A percentile compares a stretch with the other conserved stretches of the same genome.
Evolutionary conservation across 2,329 filamentous ascomycete genomes (phyloP).

Genomic region (Monosporascus sp.): DNA sequence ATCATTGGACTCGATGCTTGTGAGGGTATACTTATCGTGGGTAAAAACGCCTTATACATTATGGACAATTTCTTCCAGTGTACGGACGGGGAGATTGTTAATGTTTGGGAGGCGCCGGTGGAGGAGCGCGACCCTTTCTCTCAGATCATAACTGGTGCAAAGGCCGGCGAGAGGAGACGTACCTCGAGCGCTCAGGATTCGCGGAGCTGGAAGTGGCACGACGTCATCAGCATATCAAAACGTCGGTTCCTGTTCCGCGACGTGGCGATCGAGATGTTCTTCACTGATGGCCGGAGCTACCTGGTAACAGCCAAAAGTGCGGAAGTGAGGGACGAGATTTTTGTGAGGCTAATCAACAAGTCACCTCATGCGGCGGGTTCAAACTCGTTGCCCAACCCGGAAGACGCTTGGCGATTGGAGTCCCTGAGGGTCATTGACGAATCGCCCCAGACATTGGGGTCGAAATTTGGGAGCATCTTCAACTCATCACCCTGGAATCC

Average conservation of each 20-base stretch:
- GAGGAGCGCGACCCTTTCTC: conserved; percentile 95
- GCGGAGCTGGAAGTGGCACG: conserved; percentile 87
- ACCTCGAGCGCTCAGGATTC: conserved; percentile 70
- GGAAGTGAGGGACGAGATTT: conserved; percentile 71
- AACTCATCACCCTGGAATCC: conserved; percentile 76
- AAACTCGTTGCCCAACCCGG: conserved; percentile 66
- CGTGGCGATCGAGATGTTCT: conserved; percentile 95
- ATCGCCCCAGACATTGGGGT: conserved; percentile 61
- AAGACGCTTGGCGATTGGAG: conserved; percentile 90
- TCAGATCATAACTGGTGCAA: conserved; percentile 78
- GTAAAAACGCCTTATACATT: conserved; percentile 87
- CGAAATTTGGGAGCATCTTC: conserved; percentile 89
- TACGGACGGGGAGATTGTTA: conserved; percentile 91
- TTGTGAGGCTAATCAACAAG: conserved; percentile 67
- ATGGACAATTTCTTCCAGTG: conserved; percentile 96
- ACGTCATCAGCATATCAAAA: conserved; percentile 93
- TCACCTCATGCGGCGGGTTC: conserved; percentile 74
- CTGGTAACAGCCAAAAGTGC: conserved; percentile 79
- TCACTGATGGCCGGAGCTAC: conserved; percentile 93
- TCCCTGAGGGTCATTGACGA: conserved; percentile 66
- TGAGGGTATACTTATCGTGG: conserved; percentile 88
- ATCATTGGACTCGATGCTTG: conserved; percentile 90
- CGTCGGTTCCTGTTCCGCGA: conserved; percentile 92
- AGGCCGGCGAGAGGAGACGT: conserved; percentile 55
- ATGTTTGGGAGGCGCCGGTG: conserved; percentile 85